Base-by-base conservation (phyloP, 2,329 filamentous ascomycete species). In the Elsinoe ampelina region DNA sequence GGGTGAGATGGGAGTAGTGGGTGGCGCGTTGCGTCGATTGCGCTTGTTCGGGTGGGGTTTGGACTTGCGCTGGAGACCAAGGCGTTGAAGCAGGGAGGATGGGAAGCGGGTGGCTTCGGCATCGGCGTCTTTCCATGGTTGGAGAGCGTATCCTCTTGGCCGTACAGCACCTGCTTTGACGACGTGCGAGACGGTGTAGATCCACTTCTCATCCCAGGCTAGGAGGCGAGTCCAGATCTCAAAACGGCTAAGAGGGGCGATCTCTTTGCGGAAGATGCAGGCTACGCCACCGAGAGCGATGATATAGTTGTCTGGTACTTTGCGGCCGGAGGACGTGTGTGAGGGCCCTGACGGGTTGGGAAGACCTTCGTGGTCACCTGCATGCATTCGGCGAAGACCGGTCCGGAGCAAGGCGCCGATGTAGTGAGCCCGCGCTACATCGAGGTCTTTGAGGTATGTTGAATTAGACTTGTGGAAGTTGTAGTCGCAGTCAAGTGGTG, bases 401-500 rank as follows among this genome's bases (percentile, higher is more conserved):
- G 71, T 73, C 12, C 74, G 70, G 35, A 78, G 70, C 0, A 79
- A 63, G 1, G 70, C 71, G 6, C 83, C 85, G 55, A 95, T 82
- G 7, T 93, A 81, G 61, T 95, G 87, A 0, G 87, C 87, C 57
- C 93, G 86, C 38, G 86, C 83, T 59, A 92, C 80, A 71, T 95
- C 90, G 62, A 95, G 82, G 71, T 95, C 89, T 62, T 83, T 77
- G 68, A 95, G 95, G 75, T 95, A 95, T 30, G 90, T 95, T 63
- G 81, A 83, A 74, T 90, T 89, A 60, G 84, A 84, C 69, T 91
- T 90, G 77, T 92, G 87, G 42, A 89, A 67, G 73, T 93, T 92
- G 75, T 90, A 89, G 73, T 95, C 91, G 65, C 85, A 89, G 72
- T 95, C 89, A 63, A 87, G 78, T 55, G 87, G 72, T 1, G 87